Evolutionary conservation across 2,329 filamentous ascomycete species (phyloP).

Genomic region (Ophiostoma quercus): DNA sequence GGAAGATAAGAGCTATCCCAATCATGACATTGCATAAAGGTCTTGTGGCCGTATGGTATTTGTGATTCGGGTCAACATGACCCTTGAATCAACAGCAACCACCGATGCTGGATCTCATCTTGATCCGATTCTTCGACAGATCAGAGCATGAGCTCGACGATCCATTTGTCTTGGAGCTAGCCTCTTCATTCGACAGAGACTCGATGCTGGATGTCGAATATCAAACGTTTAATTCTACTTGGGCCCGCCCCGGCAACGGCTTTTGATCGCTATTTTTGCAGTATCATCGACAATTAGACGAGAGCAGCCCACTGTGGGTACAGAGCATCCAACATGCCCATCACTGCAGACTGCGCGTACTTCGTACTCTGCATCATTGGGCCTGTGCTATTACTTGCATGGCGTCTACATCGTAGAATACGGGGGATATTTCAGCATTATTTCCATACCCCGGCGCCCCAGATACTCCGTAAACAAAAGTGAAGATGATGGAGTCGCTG

Average conservation of each 20-base stretch:
- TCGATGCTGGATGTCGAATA: neutral
- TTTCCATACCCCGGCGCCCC: neutral
- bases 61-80: too few species aligned
- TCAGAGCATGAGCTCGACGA: neutral
- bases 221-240: neutral
- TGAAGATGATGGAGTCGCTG: neutral
- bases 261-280: conserved; percentile 1
- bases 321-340: neutral
- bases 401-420: neutral
- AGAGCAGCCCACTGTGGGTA: neutral
- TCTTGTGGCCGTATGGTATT: neutral
- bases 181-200: neutral
- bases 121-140: neutral
- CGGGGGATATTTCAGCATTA: neutral
- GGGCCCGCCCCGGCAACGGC: neutral
- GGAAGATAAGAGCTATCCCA: neutral
- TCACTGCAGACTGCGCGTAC: neutral
- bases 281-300: neutral
- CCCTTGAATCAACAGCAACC: neutral
- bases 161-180: neutral
- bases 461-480: neutral
- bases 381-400: conserved; percentile 2
- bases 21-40: neutral
- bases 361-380: neutral
- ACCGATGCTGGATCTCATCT: neutral